A percentile compares a stretch with the other conserved stretches of the same genome.
Evolutionary conservation across 345 rosid genomes (phyloP).

Genomic region (Crucihimalaya himalaica): DNA sequence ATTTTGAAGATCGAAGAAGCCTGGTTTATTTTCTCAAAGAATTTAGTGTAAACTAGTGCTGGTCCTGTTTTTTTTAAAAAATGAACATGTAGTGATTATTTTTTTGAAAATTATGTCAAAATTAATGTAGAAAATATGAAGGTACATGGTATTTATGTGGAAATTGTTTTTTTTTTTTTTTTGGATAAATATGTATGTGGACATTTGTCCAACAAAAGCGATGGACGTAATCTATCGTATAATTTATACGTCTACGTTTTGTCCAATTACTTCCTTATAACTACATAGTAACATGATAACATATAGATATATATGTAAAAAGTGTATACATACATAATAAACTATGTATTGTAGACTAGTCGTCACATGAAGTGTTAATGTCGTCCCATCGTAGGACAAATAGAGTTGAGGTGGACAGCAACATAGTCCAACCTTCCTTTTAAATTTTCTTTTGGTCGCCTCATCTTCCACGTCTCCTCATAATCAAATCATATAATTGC

Average conservation of each 20-base stretch:
- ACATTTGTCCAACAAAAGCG: constrained; percentile 11
- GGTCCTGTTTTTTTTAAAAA: too few species aligned
- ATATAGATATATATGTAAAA: not conserved
- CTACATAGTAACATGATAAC: not conserved
- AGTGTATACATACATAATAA: not conserved
- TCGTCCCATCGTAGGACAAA: constrained; percentile 40
- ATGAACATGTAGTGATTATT: not conserved
- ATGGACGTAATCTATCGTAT: constrained; percentile 22
- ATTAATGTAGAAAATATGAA: not conserved
- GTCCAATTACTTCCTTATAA: constrained; percentile 10
- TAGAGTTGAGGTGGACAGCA: constrained; percentile 38
- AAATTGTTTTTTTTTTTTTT: not conserved
- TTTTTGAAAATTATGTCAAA: not conserved
- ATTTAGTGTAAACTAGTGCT: not conserved
- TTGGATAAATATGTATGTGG: not conserved
- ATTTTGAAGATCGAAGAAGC: not conserved
- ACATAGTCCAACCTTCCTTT: constrained; percentile 32
- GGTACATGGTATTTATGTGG: not conserved
- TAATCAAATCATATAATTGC: constrained; percentile 29
- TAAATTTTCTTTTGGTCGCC: constrained; percentile 25
- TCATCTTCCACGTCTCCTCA: constrained; percentile 39
- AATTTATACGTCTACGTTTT: constrained; percentile 6
- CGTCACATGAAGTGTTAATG: constrained; percentile 40
- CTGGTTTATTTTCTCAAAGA: not conserved
- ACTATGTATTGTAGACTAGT: constrained; percentile 26